A percentile compares a stretch with the other conserved stretches of the same genome.
These are phyloP conservation scores for Pterocarpus santalinus DNA, from an alignment of 306 rosid species.

Conservation along the genomic window DNA sequence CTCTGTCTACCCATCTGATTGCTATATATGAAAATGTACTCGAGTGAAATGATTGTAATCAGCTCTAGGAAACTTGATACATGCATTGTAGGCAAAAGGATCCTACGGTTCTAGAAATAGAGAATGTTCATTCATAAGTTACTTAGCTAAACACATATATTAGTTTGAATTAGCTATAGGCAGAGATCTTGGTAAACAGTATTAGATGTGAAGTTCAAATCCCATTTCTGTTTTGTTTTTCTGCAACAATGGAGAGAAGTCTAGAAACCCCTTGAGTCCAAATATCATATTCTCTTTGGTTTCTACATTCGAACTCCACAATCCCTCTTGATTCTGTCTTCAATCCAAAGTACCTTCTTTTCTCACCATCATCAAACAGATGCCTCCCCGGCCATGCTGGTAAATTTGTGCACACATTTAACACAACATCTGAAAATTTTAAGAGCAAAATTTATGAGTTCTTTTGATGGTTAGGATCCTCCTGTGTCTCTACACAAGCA, in stretches of 20 bases:
- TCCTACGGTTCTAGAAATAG: neutral
- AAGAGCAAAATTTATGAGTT: slow-evolving; percentile 9
- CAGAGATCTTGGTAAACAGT: neutral
- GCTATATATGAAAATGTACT: neutral
- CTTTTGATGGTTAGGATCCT: neutral
- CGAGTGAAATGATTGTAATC: neutral
- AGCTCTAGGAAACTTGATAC: neutral
- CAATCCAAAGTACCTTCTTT: slow-evolving; percentile 86
- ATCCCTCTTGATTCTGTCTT: slow-evolving; percentile 84
- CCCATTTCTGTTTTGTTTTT: slow-evolving; percentile 58
- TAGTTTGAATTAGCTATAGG: slow-evolving; percentile 27
- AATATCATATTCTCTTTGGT: slow-evolving; percentile 78
- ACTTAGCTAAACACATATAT: slow-evolving; percentile 2
- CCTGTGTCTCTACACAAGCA: neutral
- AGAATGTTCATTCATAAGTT: slow-evolving; percentile 5
- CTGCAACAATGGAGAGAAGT: slow-evolving; percentile 83
- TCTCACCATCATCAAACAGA: slow-evolving; percentile 77
- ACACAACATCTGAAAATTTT: slow-evolving; percentile 73
- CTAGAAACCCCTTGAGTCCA: slow-evolving; percentile 91
- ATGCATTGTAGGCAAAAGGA: neutral
- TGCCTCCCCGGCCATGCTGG: slow-evolving; percentile 98
- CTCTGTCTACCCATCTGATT: neutral
- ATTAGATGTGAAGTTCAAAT: slow-evolving; percentile 14
- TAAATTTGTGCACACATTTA: slow-evolving; percentile 72
- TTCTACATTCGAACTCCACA: slow-evolving; percentile 95